Conservation (phyloP, 192 early-diverging fungal genomes). For the Coemansia sp. region DNA sequence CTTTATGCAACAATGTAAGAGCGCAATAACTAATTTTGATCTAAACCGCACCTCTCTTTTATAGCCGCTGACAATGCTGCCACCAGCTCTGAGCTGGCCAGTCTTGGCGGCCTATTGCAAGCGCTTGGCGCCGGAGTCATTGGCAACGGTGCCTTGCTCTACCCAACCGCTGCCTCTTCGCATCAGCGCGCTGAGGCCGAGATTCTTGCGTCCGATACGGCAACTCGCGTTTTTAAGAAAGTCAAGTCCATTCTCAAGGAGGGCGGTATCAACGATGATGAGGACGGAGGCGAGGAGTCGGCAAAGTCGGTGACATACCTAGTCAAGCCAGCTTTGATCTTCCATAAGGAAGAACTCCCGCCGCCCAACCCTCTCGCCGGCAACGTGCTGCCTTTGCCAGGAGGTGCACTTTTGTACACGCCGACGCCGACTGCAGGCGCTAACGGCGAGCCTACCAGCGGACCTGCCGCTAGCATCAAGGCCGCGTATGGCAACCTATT, state of each 20-base stretch:
- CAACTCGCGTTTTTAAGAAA: conserved; percentile 49
- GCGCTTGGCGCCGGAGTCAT: conserved; percentile 54
- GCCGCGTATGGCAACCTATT: conserved; percentile 52
- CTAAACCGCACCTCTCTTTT: background rate
- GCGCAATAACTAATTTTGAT: background rate
- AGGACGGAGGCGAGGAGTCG: conserved; percentile 35
- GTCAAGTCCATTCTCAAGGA: conserved; percentile 55
- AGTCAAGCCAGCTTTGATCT: conserved; percentile 53
- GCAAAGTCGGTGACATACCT: conserved; percentile 45
- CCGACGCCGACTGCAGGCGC: conserved; percentile 37
- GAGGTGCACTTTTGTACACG: conserved; percentile 53
- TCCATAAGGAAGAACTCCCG: conserved; percentile 54
- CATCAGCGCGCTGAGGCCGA: conserved; percentile 53
- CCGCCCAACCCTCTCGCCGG: conserved; percentile 50
- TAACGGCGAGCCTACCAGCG: conserved; percentile 31
- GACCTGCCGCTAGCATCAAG: conserved; percentile 50
- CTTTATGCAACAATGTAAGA: background rate
- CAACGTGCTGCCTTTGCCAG: conserved; percentile 47
- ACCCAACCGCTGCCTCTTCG: conserved; percentile 38
- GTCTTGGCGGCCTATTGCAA: conserved; percentile 47
- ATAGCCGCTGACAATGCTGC: conserved; percentile 30
- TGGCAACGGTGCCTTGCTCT: conserved; percentile 45
- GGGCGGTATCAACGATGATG: conserved; percentile 47
- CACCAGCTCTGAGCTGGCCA: conserved; percentile 39
- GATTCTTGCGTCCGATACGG: conserved; percentile 48